phyloP scores from a whole-genome alignment of 768 basidiomycete species.

The Psilocybe azurescens region DNA sequence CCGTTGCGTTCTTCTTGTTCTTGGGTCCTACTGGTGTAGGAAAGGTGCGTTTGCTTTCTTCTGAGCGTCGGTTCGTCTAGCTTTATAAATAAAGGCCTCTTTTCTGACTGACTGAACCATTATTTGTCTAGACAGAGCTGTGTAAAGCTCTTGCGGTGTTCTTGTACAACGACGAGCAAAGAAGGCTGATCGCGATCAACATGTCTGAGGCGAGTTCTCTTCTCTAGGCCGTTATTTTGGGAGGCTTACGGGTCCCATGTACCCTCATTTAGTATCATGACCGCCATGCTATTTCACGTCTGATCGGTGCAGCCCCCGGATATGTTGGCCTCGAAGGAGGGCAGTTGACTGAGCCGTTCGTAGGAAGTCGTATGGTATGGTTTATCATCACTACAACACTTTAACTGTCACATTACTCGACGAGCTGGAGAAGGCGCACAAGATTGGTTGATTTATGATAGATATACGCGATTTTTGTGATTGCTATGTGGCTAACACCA shows the following conservation, averaged over 20 bases:
- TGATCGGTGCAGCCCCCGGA: constrained; percentile 93
- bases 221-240: background rate
- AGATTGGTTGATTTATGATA: constrained; percentile 42
- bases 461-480: background rate
- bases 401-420: constrained; percentile 82
- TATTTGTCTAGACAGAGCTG: constrained; percentile 70
- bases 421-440: constrained; percentile 94
- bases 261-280: constrained; percentile 80
- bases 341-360: constrained; percentile 91
- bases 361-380: constrained; percentile 83
- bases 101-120: constrained; percentile 1
- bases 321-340: constrained; percentile 90
- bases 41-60: constrained; percentile 69
- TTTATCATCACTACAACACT: background rate
- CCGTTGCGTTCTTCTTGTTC: constrained; percentile 93
- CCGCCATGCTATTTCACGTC: constrained; percentile 86
- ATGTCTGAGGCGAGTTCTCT: constrained; percentile 73
- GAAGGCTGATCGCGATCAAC: constrained; percentile 89
- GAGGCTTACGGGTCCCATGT: background rate
- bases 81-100: no score
- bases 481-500: no score
- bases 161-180: constrained; percentile 87
- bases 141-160: constrained; percentile 89
- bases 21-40: constrained; percentile 89
- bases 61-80: constrained; percentile 7